These are phyloP conservation scores for Moniliophthora roreri DNA, from an alignment of 1,284 basidiomycete species.

Conservation along the genomic window DNA sequence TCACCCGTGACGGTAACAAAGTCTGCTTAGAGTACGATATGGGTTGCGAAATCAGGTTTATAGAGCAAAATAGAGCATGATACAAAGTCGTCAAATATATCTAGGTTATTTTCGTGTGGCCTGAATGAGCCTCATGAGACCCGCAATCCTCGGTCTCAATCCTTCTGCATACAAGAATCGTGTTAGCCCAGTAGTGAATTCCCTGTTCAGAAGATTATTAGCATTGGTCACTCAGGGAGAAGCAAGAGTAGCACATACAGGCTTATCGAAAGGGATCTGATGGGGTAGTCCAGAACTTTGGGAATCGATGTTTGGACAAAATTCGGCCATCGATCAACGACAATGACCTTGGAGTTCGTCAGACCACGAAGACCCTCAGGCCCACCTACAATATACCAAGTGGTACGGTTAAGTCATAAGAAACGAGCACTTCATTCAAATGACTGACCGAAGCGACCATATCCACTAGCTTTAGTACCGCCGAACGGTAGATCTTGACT, in stretches of 20 bases:
- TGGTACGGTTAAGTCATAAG: background rate
- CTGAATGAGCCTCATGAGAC: slow-evolving; percentile 41
- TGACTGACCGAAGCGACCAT: slow-evolving; percentile 79
- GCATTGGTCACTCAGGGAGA: slow-evolving; percentile 1
- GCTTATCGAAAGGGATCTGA: slow-evolving; percentile 79
- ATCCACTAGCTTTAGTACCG: slow-evolving; percentile 86
- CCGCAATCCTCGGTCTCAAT: slow-evolving; percentile 61
- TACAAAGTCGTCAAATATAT: background rate
- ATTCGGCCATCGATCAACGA: slow-evolving; percentile 83
- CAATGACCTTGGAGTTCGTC: slow-evolving; percentile 86
- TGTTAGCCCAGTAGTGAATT: slow-evolving; percentile 74
- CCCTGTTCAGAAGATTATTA: slow-evolving; percentile 47
- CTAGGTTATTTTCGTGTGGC: slow-evolving; percentile 25
- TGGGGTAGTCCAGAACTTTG: slow-evolving; percentile 81
- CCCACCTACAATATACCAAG: slow-evolving; percentile 61
- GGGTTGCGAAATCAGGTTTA: no score
- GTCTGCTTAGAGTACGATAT: no score
- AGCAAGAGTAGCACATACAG: slow-evolving; percentile 56
- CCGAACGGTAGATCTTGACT: slow-evolving; percentile 96
- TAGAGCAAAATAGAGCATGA: background rate
- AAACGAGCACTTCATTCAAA: background rate
- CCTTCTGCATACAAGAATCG: slow-evolving; percentile 74
- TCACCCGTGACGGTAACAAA: no score
- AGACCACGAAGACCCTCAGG: slow-evolving; percentile 88
- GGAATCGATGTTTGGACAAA: slow-evolving; percentile 86